These are phyloP conservation scores for Apiotrichum gamsii DNA, from an alignment of 1,284 basidiomycete genomes.

Conservation along the genomic window DNA sequence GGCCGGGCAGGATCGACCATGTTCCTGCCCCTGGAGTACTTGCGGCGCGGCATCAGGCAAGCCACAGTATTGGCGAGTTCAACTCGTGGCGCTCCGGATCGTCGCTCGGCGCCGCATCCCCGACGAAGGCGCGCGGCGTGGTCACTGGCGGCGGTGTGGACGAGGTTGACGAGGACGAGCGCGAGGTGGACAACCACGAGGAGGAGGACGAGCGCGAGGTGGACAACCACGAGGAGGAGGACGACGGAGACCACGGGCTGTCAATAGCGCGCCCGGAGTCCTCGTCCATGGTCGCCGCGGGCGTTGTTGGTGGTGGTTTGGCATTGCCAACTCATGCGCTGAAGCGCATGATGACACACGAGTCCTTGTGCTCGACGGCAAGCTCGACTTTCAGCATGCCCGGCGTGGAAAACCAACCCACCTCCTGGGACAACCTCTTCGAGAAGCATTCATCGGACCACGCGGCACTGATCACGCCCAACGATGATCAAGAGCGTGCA, in stretches of 20 bases:
- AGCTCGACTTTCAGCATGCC: slow-evolving; percentile 11
- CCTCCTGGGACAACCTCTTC: slow-evolving; percentile 12
- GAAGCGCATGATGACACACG: neutral
- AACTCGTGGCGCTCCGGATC: neutral
- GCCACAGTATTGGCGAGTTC: slow-evolving; percentile 5
- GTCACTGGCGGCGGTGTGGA: too few relatives aligned
- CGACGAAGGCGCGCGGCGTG: neutral
- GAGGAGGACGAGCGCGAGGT: too few relatives aligned
- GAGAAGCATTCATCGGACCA: neutral
- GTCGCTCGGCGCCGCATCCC: neutral
- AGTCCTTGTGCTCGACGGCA: slow-evolving; percentile 9
- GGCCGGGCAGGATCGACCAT: neutral
- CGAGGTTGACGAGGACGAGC: too few relatives aligned
- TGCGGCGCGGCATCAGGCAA: slow-evolving; percentile 8
- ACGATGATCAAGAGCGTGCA: slow-evolving; percentile 12
- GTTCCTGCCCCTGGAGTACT: slow-evolving; percentile 6
- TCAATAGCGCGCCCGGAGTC: too few relatives aligned
- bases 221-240: neutral
- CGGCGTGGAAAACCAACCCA: neutral
- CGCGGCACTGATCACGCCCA: neutral
- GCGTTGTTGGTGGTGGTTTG: too few relatives aligned
- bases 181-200: neutral
- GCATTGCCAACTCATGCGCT: too few relatives aligned
- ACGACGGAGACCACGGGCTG: too few relatives aligned
- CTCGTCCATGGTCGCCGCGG: too few relatives aligned